Evolutionary conservation across 306 rosid species (phyloP).

Genomic region (Cucumis melo): DNA sequence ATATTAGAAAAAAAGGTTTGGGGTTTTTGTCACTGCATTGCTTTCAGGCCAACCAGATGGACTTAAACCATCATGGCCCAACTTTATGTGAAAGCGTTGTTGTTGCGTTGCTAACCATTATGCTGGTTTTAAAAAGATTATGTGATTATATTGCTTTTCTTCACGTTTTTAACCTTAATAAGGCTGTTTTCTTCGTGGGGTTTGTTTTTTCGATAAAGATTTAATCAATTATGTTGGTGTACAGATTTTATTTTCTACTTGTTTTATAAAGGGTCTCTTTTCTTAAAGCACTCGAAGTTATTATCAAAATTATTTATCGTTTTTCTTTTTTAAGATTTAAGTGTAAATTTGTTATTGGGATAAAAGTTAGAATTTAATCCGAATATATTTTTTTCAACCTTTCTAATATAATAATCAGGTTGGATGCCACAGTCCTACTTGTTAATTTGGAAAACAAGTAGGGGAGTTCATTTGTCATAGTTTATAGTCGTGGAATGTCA

Average conservation of each 20-base stretch:
- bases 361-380: too few species aligned
- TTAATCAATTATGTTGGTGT: neutral
- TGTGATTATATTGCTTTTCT: neutral
- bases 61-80: neutral
- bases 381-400: too few species aligned
- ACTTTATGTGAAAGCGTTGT: neutral
- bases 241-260: neutral
- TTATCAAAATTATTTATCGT: neutral
- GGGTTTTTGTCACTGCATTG: conserved; percentile 3
- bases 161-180: neutral
- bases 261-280: neutral
- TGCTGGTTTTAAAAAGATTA: neutral
- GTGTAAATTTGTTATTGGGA: too few species aligned
- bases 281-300: neutral
- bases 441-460: too few species aligned
- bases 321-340: neutral
- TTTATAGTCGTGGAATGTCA: too few species aligned
- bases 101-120: neutral
- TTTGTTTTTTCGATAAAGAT: neutral
- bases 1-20: neutral
- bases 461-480: too few species aligned
- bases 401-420: too few species aligned
- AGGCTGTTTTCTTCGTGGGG: neutral
- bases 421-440: too few species aligned
- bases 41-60: neutral